A percentile compares a stretch with the other conserved stretches of the same genome.
Evolutionary conservation across 169 alveolate genomes (phyloP).

Genomic region (Amoebophrya sp.): DNA sequence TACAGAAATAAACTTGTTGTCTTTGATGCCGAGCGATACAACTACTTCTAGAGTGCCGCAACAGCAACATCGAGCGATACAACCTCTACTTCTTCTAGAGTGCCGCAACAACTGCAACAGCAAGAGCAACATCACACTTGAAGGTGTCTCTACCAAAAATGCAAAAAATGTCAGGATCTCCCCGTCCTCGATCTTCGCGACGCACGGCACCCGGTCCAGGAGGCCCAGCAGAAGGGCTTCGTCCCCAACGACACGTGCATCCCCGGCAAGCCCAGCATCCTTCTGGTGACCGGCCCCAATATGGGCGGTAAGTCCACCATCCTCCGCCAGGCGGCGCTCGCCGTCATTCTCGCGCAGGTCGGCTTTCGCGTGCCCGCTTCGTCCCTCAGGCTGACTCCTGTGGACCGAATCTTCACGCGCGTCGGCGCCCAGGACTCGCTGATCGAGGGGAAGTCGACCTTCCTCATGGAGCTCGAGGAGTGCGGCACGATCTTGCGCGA

Average conservation of each 20-base stretch:
- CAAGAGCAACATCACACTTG: too few relatives aligned
- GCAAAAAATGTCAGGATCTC: too few relatives aligned
- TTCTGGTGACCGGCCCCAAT: slow-evolving; percentile 98
- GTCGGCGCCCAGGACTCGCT: slow-evolving; percentile 95
- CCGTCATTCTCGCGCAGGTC: slow-evolving; percentile 90
- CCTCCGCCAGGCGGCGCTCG: slow-evolving; percentile 84
- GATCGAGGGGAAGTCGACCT: slow-evolving; percentile 95
- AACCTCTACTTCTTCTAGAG: too few relatives aligned
- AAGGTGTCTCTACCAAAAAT: too few relatives aligned
- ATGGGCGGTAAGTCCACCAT: slow-evolving; percentile 99
- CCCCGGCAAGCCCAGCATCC: slow-evolving; percentile 25
- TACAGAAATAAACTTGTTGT: neutral
- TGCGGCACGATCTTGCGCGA: slow-evolving; percentile 56
- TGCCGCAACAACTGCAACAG: too few relatives aligned
- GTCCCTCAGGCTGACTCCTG: slow-evolving; percentile 64
- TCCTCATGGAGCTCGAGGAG: slow-evolving; percentile 96
- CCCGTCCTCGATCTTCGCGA: neutral
- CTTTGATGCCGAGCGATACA: too few relatives aligned
- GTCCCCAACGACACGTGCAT: slow-evolving; percentile 59
- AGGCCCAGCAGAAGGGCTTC: slow-evolving; percentile 35
- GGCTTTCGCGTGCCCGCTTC: slow-evolving; percentile 96
- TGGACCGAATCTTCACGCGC: slow-evolving; percentile 95
- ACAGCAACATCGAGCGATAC: too few relatives aligned
- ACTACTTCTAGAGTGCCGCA: too few relatives aligned
- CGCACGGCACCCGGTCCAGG: slow-evolving; percentile 25